Evolutionary conservation across 2,329 filamentous ascomycete genomes (phyloP), one percentile per base, ranked within the genome.

Genomic region (Zalaria sp.): DNA sequence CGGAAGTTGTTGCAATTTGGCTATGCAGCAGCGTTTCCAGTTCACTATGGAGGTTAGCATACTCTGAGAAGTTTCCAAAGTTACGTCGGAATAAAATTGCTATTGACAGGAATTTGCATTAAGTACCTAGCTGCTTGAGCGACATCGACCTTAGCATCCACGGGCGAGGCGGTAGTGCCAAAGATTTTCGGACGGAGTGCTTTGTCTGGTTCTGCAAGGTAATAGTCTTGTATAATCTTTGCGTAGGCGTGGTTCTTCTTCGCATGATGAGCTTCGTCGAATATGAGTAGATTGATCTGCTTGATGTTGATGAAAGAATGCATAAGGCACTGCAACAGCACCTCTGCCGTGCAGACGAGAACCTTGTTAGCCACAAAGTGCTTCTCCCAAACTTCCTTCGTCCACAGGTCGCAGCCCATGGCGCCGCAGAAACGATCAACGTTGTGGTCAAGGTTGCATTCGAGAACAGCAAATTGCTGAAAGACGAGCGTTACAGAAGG

Each of bases 101-200:
- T 25, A 34, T 34, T 10, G 34, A 37, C 8, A 6, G 4, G 5
- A 9, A 27, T 10, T 27, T 25, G 5, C 25, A 38, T 26, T 25
- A 46, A 57, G 47, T 60, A 69, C 45, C 66, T 64, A 0, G 84
- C 83, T 32, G 83, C 84, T 45, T 75, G 67, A 10, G 69, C 67
- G 27, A 93, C 72, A 49, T 94, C 79, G 0, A 74, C 73, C 53
- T 84, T 82, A 0, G 84, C 78, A 62, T 96, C 88, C 3, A 95
- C 81, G 0, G 91, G 91, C 0, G 91, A 96, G 5, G 91, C 91
- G 1, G 91, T 98, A 89, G 96, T 95, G 26, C 89, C 89, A 49
- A 98, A 83, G 18, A 98, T 79, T 32, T 79, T 81, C 3, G 91
- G 91, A 4, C 77, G 71, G 38, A 62, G 64, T 0, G 55, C 51